Percentiles rank a stretch among this genome's conserved stretches.
Evolutionary conservation across 177 flowering plant genomes (phyloP).

Genomic region (Vitis hybrid): DNA sequence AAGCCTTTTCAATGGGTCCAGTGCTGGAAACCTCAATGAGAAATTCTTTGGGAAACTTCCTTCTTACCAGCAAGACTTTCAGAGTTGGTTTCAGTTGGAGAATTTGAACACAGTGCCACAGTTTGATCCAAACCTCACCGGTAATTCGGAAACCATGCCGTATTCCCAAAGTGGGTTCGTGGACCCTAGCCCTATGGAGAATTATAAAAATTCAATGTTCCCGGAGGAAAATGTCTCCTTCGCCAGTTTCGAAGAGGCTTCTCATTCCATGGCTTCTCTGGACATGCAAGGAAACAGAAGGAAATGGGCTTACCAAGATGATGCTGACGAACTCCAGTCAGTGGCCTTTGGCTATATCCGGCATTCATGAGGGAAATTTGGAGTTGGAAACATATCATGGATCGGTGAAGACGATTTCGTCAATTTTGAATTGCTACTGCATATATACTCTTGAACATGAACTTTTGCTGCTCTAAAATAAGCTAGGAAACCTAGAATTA

Average conservation of each 20-base stretch:
- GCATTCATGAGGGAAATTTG: slow-evolving; percentile 25
- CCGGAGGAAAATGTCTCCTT: slow-evolving; percentile 38
- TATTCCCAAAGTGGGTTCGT: slow-evolving; percentile 21
- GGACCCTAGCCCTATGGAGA: slow-evolving; percentile 26
- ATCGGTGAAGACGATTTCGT: slow-evolving; percentile 17
- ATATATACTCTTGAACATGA: slow-evolving; percentile 16
- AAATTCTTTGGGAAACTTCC: slow-evolving; percentile 28
- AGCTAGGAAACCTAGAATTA: slow-evolving; percentile 36
- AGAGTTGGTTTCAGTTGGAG: slow-evolving; percentile 38
- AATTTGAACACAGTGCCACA: slow-evolving; percentile 26
- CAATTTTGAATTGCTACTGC: slow-evolving; percentile 25
- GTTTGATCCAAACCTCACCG: slow-evolving; percentile 18
- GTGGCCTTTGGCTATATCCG: slow-evolving; percentile 52
- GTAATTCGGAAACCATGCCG: slow-evolving; percentile 3
- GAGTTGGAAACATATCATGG: background rate
- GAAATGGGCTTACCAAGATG: slow-evolving; percentile 58
- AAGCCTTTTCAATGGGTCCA: slow-evolving; percentile 24
- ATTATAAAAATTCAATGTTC: slow-evolving; percentile 23
- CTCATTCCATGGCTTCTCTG: slow-evolving; percentile 40
- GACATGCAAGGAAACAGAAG: slow-evolving; percentile 38
- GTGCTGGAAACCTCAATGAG: slow-evolving; percentile 38
- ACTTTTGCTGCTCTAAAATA: slow-evolving; percentile 25
- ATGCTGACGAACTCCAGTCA: slow-evolving; percentile 52
- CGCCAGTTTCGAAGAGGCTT: slow-evolving; percentile 42
- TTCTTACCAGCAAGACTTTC: slow-evolving; percentile 37